Base-by-base conservation (phyloP, 805 yeast species). In the Zygoascus tannicola region DNA sequence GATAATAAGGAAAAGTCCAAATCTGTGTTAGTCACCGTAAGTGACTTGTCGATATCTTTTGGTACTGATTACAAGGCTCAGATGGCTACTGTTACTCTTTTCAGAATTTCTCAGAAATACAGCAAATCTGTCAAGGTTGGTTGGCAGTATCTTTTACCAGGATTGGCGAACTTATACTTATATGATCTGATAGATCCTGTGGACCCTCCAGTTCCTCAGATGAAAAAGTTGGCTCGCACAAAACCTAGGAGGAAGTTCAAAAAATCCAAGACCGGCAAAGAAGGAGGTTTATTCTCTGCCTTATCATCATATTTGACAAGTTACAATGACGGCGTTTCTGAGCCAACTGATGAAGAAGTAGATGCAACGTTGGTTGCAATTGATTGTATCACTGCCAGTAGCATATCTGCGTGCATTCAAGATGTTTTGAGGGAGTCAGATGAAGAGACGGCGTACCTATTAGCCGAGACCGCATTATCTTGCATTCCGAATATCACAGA, bases 51-150 rank as follows among this genome's bases (percentile, higher is more conserved):
- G 0, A 85, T 87, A 14, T 73, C 80, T 59, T 80, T 92, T 58
- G 99, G 98, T 4, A 72, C 81, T 39, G 92, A 87, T 56, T 85
- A 85, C 65, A 86, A 88, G 56, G 95, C 95, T 0, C 98, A 94
- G 58, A 66, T 90, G 48, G 81, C 96, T 10, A 73, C 87, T 2
- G 87, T 88, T 41, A 90, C 90, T 1, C 67, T 90, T 40, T 87
- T 90, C 68, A 71, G 94, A 50, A 75, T 90, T 26, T 64, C 85
- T 23, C 76, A 77, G 50, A 75, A 77, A 51, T 23, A 69, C 74
- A 41, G 38, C 19, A 21, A 61, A 63, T 32, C 37, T 10, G 71
- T 78, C 4, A 47, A 58, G 18, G 57, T 65, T 2, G 66, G 79
- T 8, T 87, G 95, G 95, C 57, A 61, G 7, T 65, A 73, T 18